Evolutionary conservation across 2,329 filamentous ascomycete genomes (phyloP), one percentile per base, ranked within the genome.

Genomic region (Sphaceloma murrayae): DNA sequence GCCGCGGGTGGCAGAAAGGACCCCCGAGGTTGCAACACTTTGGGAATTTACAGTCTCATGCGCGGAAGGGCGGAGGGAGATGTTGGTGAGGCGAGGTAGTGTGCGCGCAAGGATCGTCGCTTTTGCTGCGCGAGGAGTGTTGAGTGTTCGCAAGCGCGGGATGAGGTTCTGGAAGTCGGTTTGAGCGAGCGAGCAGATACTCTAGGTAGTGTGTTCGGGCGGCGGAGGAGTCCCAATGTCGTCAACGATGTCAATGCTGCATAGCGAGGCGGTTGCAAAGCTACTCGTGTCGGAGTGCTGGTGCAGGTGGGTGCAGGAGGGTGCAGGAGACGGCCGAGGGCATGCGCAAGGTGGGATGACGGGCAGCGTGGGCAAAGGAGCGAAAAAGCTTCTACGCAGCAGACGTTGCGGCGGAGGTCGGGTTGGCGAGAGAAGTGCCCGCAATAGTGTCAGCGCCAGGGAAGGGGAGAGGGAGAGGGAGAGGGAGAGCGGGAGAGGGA

Each of bases 1-100:
- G 48, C 48, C 48, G 48, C 48, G 46, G 48, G 48, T 49, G 48
- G 48, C 48, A 43, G 36, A 32, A 43, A 16, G 18, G 19, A 33
- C 45, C 45, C 45, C 45, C 45, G 45, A 32, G 45, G 45, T 22
- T 31, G 26, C 11, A 14, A 29, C 36, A 34, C 17, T 34, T 43
- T 29, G 36, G 11, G 10, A 18, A 16, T 16, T 29, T 19, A 40
- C 22, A 22, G 13, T 17, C 17, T 40, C 36, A 40, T 40, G 36
- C 36, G 30, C 33, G 7, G 11, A 18, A 9, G 30, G 24, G 6
- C 19, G 16, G 13, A 22, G 11, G 26, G 24, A 38, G 2, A 4
- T 38, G 34, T 38, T 38, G 34, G 34, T n/a, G n/a, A 38, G 34
- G 34, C 34, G 27, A 26, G 27, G 34, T 19, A 26, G 24, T 38